Evolutionary conservation across 805 yeast genomes (phyloP).

Genomic region (Nakazawaea pomicola): DNA sequence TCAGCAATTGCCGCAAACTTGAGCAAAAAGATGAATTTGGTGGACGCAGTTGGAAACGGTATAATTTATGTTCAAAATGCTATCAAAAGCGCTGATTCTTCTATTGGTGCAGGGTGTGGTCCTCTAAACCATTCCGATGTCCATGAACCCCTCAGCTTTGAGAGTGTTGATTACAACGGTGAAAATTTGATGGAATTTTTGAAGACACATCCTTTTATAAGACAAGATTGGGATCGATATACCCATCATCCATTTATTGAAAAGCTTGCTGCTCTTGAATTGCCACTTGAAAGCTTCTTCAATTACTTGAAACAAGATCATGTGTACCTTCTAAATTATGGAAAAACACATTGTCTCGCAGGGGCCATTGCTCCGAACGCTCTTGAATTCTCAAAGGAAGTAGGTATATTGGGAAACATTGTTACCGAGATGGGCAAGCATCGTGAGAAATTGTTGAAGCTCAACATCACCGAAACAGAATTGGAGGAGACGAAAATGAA

Average conservation of each 20-base stretch:
- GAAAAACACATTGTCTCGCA: constrained; percentile 59
- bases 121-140: constrained; percentile 61
- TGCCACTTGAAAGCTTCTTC: constrained; percentile 46
- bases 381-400: constrained; percentile 44
- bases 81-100: constrained; percentile 36
- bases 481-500: constrained; percentile 45
- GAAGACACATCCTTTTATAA: constrained; percentile 49
- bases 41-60: constrained; percentile 47
- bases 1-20: constrained; percentile 73
- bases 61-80: constrained; percentile 66
- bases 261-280: constrained; percentile 44
- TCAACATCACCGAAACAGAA: constrained; percentile 33
- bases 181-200: constrained; percentile 45
- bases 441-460: constrained; percentile 37
- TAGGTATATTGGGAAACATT: constrained; percentile 45
- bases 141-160: constrained; percentile 9
- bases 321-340: constrained; percentile 63
- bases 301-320: constrained; percentile 54
- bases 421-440: constrained; percentile 55
- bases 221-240: constrained; percentile 53
- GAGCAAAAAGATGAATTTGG: constrained; percentile 46
- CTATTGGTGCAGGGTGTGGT: constrained; percentile 54
- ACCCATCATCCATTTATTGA: constrained; percentile 58
- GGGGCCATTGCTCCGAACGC: constrained; percentile 56
- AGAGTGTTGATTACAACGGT: constrained; percentile 15